Conservation (phyloP, 106 monocot species). For the Dendrobium nobile region DNA sequence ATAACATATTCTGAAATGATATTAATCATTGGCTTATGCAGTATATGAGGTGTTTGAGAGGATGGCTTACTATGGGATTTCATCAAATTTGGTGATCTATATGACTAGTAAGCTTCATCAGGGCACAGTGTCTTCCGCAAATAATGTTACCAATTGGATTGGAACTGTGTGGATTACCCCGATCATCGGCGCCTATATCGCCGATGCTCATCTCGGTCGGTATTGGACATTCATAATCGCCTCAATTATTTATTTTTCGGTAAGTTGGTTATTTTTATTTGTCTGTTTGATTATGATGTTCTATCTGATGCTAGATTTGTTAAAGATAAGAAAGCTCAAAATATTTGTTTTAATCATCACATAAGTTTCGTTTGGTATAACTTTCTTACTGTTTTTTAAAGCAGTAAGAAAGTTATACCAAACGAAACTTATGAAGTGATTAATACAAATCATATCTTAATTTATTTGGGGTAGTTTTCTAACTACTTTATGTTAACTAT, state of each 20-base stretch:
- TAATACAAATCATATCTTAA: no score
- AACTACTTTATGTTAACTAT: no score
- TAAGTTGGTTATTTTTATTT: not conserved
- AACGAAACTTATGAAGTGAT: no score
- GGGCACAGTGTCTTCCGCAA: conserved; percentile 29
- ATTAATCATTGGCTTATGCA: conserved; percentile 6
- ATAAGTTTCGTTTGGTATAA: no score
- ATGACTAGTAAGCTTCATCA: conserved; percentile 40
- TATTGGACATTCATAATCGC: conserved; percentile 15
- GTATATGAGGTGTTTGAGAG: conserved; percentile 63
- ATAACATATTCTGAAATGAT: no score
- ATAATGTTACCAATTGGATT: conserved; percentile 61
- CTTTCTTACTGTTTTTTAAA: no score
- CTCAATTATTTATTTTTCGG: not conserved
- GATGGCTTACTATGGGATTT: conserved; percentile 41
- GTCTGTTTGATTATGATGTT: no score
- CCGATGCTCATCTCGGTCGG: conserved; percentile 21
- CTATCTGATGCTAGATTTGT: no score
- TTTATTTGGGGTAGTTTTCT: no score
- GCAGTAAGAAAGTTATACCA: no score
- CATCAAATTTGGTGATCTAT: conserved; percentile 44
- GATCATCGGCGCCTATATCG: conserved; percentile 24
- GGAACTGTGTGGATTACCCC: conserved; percentile 42
- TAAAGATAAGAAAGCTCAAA: no score
- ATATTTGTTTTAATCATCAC: no score